phyloP scores from a whole-genome alignment of 208 protist genomes.

The Crithidia brevicula region DNA sequence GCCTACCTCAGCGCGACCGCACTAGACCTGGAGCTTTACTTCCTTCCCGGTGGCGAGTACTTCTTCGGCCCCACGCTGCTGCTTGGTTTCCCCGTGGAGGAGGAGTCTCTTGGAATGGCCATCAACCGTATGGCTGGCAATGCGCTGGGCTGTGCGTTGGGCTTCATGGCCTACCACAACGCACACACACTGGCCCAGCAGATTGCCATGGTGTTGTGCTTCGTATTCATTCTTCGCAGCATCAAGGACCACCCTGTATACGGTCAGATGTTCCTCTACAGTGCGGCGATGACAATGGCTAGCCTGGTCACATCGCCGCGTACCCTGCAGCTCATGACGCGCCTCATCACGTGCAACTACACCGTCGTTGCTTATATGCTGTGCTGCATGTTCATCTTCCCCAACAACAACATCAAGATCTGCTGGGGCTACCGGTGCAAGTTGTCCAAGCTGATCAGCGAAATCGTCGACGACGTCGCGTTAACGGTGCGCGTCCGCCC shows the following conservation, averaged over 20 bases:
- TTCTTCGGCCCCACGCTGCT: constrained; percentile 64
- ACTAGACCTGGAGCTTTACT: constrained; percentile 42
- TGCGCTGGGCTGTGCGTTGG: constrained; percentile 35
- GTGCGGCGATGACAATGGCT: constrained; percentile 25
- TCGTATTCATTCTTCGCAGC: constrained; percentile 25
- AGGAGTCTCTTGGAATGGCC: constrained; percentile 42
- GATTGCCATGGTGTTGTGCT: constrained; percentile 21
- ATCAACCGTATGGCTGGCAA: constrained; percentile 41
- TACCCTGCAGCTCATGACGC: constrained; percentile 30
- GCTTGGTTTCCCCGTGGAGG: constrained; percentile 51
- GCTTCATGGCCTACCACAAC: constrained; percentile 43
- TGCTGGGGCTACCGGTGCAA: constrained; percentile 42
- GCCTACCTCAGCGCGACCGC: constrained; percentile 45
- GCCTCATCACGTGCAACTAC: constrained; percentile 41
- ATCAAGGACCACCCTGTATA: constrained; percentile 36
- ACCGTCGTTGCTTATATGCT: constrained; percentile 48
- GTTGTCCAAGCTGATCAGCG: constrained; percentile 33
- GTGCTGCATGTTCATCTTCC: constrained; percentile 62
- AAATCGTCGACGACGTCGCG: constrained; percentile 40
- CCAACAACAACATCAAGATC: constrained; percentile 58
- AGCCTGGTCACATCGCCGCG: constrained; percentile 25
- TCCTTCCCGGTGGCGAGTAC: constrained; percentile 36
- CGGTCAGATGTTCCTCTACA: constrained; percentile 42
- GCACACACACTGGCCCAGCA: constrained; percentile 30
- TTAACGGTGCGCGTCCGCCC: constrained; percentile 20